Base-by-base conservation (phyloP, 305 asterid species). In the Solanum chacoense region DNA sequence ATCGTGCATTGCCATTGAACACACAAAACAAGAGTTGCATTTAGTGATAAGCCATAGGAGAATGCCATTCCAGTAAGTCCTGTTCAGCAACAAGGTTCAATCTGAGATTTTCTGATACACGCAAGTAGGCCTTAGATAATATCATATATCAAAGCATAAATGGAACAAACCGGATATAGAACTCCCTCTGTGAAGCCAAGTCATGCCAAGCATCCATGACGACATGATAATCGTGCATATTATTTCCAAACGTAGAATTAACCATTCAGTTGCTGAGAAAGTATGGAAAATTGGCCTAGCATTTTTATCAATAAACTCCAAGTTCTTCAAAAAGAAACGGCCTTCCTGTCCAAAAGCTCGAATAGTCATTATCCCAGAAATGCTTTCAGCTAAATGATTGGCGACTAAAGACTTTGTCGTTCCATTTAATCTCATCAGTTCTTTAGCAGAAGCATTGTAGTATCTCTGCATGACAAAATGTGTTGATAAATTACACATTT, bases 311-410 rank as follows among this genome's bases (percentile, higher is more conserved):
- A 89, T 87, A 59, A 87, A 83, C 65, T 85, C 65, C 38, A 89
- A 40, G 80, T 73, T 73, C 87, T 77, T 87, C 22, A 73, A 24
- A 42, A 69, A 11, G 77, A 85, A 89, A 65, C 65, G 78, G 2
- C 28, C 37, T 85, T 85, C 86, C 88, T 75, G 88, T 7, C 63
- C 88, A 76, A 85, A 89, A 74, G 86, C 65, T 37, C 88, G 69
- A 28, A 89, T 89, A 1, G 88, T 89, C 59, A 71, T 45, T 55
- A 65, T 59, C 59, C 90, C 90, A 28, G 90, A 85, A 11, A 89
- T 55, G n/a, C 85, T 85, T 63, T 89, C 90, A 85, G 88, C 83
- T 63, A 89, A 85, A 87, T 89, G 88, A 32, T 89, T 88, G 36
- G 87, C 79, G 26, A 89, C 88, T 34, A 88, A 85, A 36, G 90